Percentiles rank a stretch among this genome's conserved stretches.
Evolutionary conservation across 306 rosid species (phyloP).

Genomic region (Ochetophila trinervis): DNA sequence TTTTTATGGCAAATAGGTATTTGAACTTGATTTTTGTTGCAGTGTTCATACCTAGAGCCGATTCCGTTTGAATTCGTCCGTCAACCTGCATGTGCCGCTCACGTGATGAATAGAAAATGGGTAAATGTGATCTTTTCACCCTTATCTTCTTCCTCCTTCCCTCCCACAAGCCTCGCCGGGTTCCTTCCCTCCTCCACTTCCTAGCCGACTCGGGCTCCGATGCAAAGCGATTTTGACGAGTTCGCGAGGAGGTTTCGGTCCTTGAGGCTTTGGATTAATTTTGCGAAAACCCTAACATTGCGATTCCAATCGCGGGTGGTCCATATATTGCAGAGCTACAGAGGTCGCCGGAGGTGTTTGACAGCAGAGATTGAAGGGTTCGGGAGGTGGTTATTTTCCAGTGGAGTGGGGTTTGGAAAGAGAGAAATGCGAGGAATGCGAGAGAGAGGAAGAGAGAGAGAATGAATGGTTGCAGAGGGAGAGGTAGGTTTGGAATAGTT

Average conservation of each 20-base stretch:
- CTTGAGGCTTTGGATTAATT: conserved; percentile 43
- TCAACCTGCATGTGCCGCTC: no score
- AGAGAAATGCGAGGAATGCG: conserved; percentile 34
- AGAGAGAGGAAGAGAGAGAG: conserved; percentile 55
- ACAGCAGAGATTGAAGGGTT: not conserved
- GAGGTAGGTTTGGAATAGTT: conserved; percentile 26
- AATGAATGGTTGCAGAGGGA: conserved; percentile 42
- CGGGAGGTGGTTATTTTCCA: not conserved
- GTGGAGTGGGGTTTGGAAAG: conserved; percentile 36
- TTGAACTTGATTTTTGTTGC: no score
- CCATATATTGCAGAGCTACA: conserved; percentile 64
- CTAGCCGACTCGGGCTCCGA: conserved; percentile 84
- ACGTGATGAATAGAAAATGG: no score
- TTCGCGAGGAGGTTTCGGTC: conserved; percentile 34
- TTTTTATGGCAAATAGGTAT: no score
- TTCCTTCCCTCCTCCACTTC: conserved; percentile 86
- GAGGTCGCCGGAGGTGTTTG: conserved; percentile 21
- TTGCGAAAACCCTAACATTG: conserved; percentile 59
- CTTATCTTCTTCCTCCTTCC: no score
- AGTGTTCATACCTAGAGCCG: no score
- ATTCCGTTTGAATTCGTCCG: no score
- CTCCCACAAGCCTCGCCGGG: no score
- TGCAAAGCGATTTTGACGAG: conserved; percentile 54
- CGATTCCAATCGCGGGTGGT: conserved; percentile 91
- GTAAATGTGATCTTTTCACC: no score